A percentile compares a stretch with the other conserved stretches of the same genome.
Evolutionary conservation across 257 asterid genomes (phyloP).

Genomic region (Nicotiana tomentosiformis): DNA sequence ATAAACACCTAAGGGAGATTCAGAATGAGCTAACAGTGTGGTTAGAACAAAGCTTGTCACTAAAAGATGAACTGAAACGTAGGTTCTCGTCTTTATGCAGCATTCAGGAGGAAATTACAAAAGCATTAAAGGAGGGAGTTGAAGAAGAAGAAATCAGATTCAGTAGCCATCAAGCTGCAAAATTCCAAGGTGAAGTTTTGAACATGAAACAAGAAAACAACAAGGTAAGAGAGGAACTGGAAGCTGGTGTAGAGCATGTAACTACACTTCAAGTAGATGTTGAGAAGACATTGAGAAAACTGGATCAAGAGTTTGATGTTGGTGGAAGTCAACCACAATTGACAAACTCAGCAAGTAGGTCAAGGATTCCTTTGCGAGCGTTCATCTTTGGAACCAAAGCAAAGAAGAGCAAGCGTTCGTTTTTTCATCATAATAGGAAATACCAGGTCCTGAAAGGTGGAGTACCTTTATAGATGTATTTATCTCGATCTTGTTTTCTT

Average conservation of each 20-base stretch:
- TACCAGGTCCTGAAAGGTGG: slow-evolving; percentile 54
- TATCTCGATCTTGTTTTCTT: slow-evolving; percentile 12
- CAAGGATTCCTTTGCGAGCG: slow-evolving; percentile 52
- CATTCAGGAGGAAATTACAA: slow-evolving; percentile 74
- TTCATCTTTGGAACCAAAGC: slow-evolving; percentile 68
- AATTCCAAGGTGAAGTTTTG: slow-evolving; percentile 78
- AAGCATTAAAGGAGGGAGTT: slow-evolving; percentile 57
- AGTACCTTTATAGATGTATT: slow-evolving; percentile 22
- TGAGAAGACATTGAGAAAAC: slow-evolving; percentile 46
- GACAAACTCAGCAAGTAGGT: slow-evolving; percentile 38
- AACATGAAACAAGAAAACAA: slow-evolving; percentile 94
- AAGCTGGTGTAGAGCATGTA: slow-evolving; percentile 60
- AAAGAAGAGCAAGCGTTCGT: slow-evolving; percentile 61
- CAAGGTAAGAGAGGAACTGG: slow-evolving; percentile 71
- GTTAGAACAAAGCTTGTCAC: slow-evolving; percentile 58
- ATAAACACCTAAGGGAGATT: slow-evolving; percentile 82
- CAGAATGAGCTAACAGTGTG: slow-evolving; percentile 68
- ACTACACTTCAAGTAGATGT: slow-evolving; percentile 50
- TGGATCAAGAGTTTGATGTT: slow-evolving; percentile 63
- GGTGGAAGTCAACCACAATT: slow-evolving; percentile 43
- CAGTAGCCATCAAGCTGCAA: slow-evolving; percentile 93
- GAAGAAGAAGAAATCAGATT: slow-evolving; percentile 64
- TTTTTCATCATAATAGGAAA: slow-evolving; percentile 56
- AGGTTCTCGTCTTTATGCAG: slow-evolving; percentile 62
- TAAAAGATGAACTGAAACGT: slow-evolving; percentile 64